A percentile compares a stretch with the other conserved stretches of the same genome.
phyloP scores from a whole-genome alignment of 2,329 filamentous ascomycete species.

The Aspergillus sp. region DNA sequence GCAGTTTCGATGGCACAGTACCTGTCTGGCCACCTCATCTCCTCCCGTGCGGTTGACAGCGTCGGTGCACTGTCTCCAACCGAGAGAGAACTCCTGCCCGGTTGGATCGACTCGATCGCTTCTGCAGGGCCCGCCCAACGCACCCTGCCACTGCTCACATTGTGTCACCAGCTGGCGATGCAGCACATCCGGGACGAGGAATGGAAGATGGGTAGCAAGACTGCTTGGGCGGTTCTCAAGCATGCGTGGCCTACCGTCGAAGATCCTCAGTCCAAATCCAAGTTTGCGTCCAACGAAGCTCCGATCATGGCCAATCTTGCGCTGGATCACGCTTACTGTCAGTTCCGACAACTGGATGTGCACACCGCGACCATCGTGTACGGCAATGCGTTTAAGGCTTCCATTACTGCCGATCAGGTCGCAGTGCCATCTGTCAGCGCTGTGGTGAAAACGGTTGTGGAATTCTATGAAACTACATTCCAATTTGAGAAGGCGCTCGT shows the following conservation, averaged over 20 bases:
- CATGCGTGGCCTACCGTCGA: conserved; percentile 34
- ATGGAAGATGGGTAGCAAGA: conserved; percentile 29
- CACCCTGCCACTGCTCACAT: conserved; percentile 25
- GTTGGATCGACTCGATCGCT: conserved; percentile 32
- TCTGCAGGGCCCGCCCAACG: conserved; percentile 22
- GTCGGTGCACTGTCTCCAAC: conserved; percentile 20
- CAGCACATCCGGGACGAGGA: conserved; percentile 32
- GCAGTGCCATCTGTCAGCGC: conserved; percentile 30
- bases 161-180: conserved; percentile 32
- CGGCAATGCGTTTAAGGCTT: conserved; percentile 33
- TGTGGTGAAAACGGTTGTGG: conserved; percentile 35
- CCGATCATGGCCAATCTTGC: conserved; percentile 32
- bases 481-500: conserved; percentile 33
- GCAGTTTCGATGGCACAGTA: conserved; percentile 27
- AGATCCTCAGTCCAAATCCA: conserved; percentile 26
- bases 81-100: conserved; percentile 31
- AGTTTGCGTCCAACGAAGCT: conserved; percentile 30
- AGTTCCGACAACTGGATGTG: conserved; percentile 33
- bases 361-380: conserved; percentile 29
- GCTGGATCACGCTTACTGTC: conserved; percentile 32
- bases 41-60: conserved; percentile 19
- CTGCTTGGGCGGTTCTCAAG: conserved; percentile 29
- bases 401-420: conserved; percentile 30
- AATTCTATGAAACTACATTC: conserved; percentile 38
- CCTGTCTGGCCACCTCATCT: conserved; percentile 26